Evolutionary conservation across 192 early-diverging fungal genomes (phyloP).

Genomic region (Irineochytrium annulatum): DNA sequence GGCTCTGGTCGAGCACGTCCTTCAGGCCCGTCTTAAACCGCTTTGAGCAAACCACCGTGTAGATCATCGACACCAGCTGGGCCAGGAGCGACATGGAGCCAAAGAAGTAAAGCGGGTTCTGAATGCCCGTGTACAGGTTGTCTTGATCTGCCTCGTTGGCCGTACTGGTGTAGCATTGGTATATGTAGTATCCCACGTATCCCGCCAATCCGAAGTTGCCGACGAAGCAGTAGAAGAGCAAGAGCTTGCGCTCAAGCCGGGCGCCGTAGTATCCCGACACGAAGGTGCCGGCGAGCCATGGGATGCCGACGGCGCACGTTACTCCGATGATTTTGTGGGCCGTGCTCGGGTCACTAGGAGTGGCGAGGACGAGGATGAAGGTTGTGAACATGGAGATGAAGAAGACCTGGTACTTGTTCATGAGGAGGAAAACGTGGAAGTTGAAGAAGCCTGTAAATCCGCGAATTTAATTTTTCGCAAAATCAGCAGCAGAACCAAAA

Average conservation of each 20-base stretch:
- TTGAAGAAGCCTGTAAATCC: not conserved
- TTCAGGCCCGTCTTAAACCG: not conserved
- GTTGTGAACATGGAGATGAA: not conserved
- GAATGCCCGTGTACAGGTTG: not conserved
- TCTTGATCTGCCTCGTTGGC: too few relatives aligned
- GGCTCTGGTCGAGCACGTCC: not conserved
- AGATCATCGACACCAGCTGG: not conserved
- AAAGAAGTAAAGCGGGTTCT: not conserved
- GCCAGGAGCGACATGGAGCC: not conserved
- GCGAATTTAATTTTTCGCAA: too few relatives aligned
- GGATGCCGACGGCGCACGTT: not conserved
- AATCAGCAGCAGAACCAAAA: too few relatives aligned
- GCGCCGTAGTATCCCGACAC: too few relatives aligned
- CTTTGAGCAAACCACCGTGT: not conserved
- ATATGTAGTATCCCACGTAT: too few relatives aligned
- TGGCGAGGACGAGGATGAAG: not conserved
- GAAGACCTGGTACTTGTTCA: constrained; percentile 1
- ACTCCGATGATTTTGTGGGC: not conserved
- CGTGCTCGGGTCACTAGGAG: too few relatives aligned
- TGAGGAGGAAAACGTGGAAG: constrained; percentile 1
- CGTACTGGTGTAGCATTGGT: too few relatives aligned
- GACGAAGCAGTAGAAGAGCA: too few relatives aligned
- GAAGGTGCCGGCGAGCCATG: too few relatives aligned
- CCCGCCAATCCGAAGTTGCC: too few relatives aligned
- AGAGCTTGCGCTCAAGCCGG: too few relatives aligned